Evolutionary conservation across 1,284 basidiomycete species (phyloP), one percentile per base, ranked within the genome.

Genomic region (Coniophora puteana): DNA sequence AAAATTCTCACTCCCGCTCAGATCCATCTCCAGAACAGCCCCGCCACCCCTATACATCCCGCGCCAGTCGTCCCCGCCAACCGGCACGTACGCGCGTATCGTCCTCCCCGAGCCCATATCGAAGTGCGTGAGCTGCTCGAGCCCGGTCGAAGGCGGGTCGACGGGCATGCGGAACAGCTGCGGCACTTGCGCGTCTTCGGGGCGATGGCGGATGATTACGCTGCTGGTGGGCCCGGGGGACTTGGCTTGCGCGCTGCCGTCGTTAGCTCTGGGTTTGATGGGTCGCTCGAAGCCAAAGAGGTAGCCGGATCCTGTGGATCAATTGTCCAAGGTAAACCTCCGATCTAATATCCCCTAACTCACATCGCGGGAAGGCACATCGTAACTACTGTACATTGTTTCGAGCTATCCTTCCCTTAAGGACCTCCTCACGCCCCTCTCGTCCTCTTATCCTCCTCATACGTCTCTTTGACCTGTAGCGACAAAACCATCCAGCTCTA

Each of bases 391-490:
- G n/a, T n/a, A n/a, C n/a, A n/a, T n/a, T n/a, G n/a, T n/a, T n/a
- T n/a, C n/a, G n/a, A n/a, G n/a, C n/a, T n/a, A n/a, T n/a, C n/a
- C n/a, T n/a, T n/a, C n/a, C n/a, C n/a, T n/a, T n/a, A n/a, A n/a
- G n/a, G n/a, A n/a, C n/a, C n/a, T n/a, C n/a, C n/a, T n/a, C n/a
- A n/a, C n/a, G n/a, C n/a, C n/a, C n/a, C n/a, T n/a, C n/a, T n/a
- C n/a, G n/a, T 27, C 18, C 40, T 47, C 37, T 51, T 63, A 34
- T 70, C 67, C 38, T 68, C 61, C 40, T 65, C 57, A 23, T 68
- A 71, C 1, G 66, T 55, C 21, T 58, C 53, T 43, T 57, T 54
- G 20, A 68, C 67, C 69, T 71, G 25, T 8, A 26, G 25, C 23
- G 4, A n/a, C 32, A 26, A 5, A 11, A 40, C 25, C 2, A 12